Conservation (phyloP, 1,284 basidiomycete species). For the Athelia sp. region DNA sequence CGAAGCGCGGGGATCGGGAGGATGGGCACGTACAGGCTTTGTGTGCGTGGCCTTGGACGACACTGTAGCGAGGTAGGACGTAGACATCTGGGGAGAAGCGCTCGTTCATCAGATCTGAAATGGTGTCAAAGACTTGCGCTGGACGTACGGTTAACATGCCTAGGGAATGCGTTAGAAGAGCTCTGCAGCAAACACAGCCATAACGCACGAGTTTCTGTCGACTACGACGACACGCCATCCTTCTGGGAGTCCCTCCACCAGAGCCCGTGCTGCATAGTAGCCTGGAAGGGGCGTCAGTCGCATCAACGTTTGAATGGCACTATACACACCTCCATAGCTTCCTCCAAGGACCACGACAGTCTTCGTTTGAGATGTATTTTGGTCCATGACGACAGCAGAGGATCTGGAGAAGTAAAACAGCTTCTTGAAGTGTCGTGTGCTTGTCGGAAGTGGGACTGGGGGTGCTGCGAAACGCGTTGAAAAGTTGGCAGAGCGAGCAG, state of each 20-base stretch:
- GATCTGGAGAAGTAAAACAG: too few relatives aligned
- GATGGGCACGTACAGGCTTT: conserved; percentile 53
- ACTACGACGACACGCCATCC: conserved; percentile 67
- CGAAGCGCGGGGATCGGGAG: background rate
- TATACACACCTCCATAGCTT: conserved; percentile 29
- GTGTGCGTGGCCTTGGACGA: conserved; percentile 65
- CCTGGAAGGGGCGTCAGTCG: conserved; percentile 21
- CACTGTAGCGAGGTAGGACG: conserved; percentile 58
- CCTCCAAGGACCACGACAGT: conserved; percentile 38
- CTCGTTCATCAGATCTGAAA: conserved; percentile 1
- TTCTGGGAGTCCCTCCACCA: conserved; percentile 50
- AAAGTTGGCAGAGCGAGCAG: too few relatives aligned
- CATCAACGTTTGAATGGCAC: too few relatives aligned
- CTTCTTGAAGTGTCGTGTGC: too few relatives aligned
- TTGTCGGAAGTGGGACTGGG: too few relatives aligned
- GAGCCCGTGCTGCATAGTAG: conserved; percentile 48
- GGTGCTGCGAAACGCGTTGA: too few relatives aligned
- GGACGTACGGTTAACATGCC: conserved; percentile 41
- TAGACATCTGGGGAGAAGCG: conserved; percentile 42
- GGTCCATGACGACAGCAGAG: too few relatives aligned
- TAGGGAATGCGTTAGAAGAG: conserved; percentile 11
- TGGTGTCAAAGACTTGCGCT: conserved; percentile 1
- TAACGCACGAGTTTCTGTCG: conserved; percentile 59
- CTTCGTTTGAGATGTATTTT: too few relatives aligned
- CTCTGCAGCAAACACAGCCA: background rate